Evolutionary conservation across 441 rosid genomes (phyloP), one percentile per base, ranked within the genome.

Genomic region (Pelargonium australe): DNA sequence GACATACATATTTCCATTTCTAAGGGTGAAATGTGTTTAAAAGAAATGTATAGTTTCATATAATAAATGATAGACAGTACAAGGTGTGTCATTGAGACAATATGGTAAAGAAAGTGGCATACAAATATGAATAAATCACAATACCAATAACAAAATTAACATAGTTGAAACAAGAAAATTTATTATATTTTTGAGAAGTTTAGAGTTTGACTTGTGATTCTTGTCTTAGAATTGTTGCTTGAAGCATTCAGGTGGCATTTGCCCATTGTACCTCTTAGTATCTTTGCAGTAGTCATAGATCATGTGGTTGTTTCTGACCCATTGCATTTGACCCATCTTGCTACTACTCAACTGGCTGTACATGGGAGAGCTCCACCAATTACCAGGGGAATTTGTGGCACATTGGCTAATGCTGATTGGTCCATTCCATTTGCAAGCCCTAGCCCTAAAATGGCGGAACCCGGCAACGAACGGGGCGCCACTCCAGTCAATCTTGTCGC

Each of bases 211-310:
- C 23, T 20, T 20, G 23, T 20, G 23, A 20, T 20, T 20, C 23
- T 20, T 20, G 23, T 20, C 23, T 78, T 68, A 84, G 84, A 77
- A 83, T 64, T 86, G 89, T 66, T 55, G 75, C 37, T 78, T 78
- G 70, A 65, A 83, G 64, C 89, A 87, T 75, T 86, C 85, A 0
- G 81, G 81, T 41, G 95, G 86, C 57, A 81, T 68, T 61, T 85
- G 82, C 49, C 91, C 88, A 0, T 81, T 78, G 81, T 84, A 91
- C 72, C 97, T 75, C 60, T 78, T 80, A 58, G 76, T 66, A 75
- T 91, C 94, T 23, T 84, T 76, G 84, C 94, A 86, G 76, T 88
- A 92, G 77, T 89, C 79, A 28, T 89, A 88, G 80, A 85, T 85
- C 95, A 89, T 85, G 80, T 82, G 76, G 68, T 85, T 84, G 25